These are phyloP conservation scores for Trichoderma sp. DNA, from an alignment of 2,329 filamentous ascomycete species.

Conservation along the genomic window DNA sequence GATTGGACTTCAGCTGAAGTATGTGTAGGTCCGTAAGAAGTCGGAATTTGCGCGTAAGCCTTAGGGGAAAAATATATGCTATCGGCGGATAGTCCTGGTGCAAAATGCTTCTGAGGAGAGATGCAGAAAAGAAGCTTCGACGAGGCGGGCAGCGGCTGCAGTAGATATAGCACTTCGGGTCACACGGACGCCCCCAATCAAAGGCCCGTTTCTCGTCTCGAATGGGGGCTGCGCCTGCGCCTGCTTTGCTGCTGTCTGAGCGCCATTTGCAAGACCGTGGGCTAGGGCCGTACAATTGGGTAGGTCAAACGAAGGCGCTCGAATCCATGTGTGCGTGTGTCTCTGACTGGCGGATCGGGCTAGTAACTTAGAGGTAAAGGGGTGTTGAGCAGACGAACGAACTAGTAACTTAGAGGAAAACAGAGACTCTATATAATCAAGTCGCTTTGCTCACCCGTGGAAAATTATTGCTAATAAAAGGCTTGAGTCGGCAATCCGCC, in stretches of 20 bases:
- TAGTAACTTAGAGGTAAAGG: slow-evolving; percentile 24
- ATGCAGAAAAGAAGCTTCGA: not conserved
- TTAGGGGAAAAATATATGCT: not conserved
- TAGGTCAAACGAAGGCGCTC: slow-evolving; percentile 12
- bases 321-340: slow-evolving; percentile 14
- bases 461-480: slow-evolving; percentile 8
- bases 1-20: not conserved
- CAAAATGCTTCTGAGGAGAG: not conserved
- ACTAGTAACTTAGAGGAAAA: slow-evolving; percentile 24
- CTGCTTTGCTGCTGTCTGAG: slow-evolving; percentile 14
- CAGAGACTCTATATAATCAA: slow-evolving; percentile 19
- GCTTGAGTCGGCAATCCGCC: slow-evolving; percentile 20
- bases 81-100: not conserved
- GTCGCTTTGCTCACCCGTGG: slow-evolving; percentile 8
- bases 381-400: slow-evolving; percentile 15
- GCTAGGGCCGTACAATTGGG: slow-evolving; percentile 15
- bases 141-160: slow-evolving; percentile 6
- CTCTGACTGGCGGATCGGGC: slow-evolving; percentile 16
- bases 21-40: not conserved
- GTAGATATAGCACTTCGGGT: slow-evolving; percentile 7
- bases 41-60: not conserved
- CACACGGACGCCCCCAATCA: slow-evolving; percentile 11
- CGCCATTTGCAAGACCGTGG: slow-evolving; percentile 8
- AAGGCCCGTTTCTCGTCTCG: not conserved
- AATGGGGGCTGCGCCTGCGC: slow-evolving; percentile 9